These are phyloP conservation scores for Exophiala phaeomuriformis DNA, from an alignment of 2,329 filamentous ascomycete species.

Conservation along the genomic window DNA sequence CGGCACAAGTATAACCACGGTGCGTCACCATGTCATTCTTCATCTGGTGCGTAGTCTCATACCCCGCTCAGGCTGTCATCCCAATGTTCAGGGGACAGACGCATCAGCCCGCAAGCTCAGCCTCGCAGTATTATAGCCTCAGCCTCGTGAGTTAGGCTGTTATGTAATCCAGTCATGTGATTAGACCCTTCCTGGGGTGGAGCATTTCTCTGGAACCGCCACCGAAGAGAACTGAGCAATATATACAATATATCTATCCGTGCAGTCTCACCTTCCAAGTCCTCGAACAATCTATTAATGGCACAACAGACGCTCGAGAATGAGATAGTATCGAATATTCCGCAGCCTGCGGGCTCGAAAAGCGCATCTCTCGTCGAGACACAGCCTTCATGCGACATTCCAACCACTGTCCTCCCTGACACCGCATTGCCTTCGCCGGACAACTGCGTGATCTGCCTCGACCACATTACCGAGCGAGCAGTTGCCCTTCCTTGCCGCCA, in stretches of 20 bases:
- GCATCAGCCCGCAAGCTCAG: too few species aligned
- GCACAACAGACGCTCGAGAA: constrained; percentile 6
- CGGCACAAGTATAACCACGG: too few species aligned
- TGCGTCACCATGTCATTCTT: too few species aligned
- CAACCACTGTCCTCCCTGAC: neutral
- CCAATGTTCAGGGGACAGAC: too few species aligned
- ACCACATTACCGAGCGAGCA: constrained; percentile 63
- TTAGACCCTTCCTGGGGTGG: neutral
- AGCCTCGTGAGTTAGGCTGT: neutral
- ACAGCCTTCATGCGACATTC: neutral
- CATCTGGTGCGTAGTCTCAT: too few species aligned
- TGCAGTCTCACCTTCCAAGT: neutral
- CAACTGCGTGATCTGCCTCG: constrained; percentile 78
- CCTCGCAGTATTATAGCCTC: too few species aligned
- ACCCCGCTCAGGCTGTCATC: too few species aligned
- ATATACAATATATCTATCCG: neutral
- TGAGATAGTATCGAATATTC: constrained; percentile 6
- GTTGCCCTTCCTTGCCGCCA: constrained; percentile 71
- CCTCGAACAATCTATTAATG: constrained; percentile 6
- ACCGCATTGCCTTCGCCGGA: constrained; percentile 5
- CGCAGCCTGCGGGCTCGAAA: constrained; percentile 7
- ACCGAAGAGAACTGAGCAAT: neutral
- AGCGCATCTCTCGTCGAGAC: neutral
- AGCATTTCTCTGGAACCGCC: neutral
- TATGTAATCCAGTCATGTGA: neutral